Evolutionary conservation across 2,329 filamentous ascomycete species (phyloP).

Genomic region (Penicillium sp.): DNA sequence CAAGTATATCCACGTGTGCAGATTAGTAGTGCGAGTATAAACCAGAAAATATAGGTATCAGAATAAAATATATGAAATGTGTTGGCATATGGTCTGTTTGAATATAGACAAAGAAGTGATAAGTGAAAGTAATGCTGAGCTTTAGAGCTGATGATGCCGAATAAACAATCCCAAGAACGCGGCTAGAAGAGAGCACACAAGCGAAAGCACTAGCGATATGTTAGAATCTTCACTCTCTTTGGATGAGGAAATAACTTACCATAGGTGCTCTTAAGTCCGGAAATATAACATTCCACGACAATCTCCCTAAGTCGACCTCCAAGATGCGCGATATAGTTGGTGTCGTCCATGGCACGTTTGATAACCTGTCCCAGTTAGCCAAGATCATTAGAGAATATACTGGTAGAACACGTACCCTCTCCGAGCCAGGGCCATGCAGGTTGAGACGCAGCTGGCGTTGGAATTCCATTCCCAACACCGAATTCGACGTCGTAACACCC

Average conservation of each 20-base stretch:
- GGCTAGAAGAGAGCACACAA: slow-evolving; percentile 18
- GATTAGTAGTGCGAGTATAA: too few species aligned
- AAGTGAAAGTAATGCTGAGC: neutral
- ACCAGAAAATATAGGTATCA: too few species aligned
- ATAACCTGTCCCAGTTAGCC: slow-evolving; percentile 39
- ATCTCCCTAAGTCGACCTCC: slow-evolving; percentile 24
- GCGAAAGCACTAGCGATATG: slow-evolving; percentile 12
- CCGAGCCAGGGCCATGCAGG: slow-evolving; percentile 29
- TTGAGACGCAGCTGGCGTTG: slow-evolving; percentile 29
- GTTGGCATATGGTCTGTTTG: neutral
- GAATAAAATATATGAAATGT: neutral
- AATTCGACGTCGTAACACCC: slow-evolving; percentile 40
- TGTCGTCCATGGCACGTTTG: slow-evolving; percentile 39
- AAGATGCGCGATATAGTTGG: slow-evolving; percentile 40
- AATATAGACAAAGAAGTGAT: neutral
- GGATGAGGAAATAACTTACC: slow-evolving; percentile 13
- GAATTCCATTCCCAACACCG: slow-evolving; percentile 39
- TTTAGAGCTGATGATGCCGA: slow-evolving; percentile 17
- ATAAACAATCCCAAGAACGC: slow-evolving; percentile 21
- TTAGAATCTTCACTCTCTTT: neutral
- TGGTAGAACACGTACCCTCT: slow-evolving; percentile 13
- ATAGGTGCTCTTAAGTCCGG: slow-evolving; percentile 30
- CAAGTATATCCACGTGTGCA: too few species aligned
- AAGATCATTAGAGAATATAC: neutral
- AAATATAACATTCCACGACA: slow-evolving; percentile 30